A percentile compares a stretch with the other conserved stretches of the same genome.
phyloP scores from a whole-genome alignment of 805 yeast genomes.

The Torulaspora franciscae region DNA sequence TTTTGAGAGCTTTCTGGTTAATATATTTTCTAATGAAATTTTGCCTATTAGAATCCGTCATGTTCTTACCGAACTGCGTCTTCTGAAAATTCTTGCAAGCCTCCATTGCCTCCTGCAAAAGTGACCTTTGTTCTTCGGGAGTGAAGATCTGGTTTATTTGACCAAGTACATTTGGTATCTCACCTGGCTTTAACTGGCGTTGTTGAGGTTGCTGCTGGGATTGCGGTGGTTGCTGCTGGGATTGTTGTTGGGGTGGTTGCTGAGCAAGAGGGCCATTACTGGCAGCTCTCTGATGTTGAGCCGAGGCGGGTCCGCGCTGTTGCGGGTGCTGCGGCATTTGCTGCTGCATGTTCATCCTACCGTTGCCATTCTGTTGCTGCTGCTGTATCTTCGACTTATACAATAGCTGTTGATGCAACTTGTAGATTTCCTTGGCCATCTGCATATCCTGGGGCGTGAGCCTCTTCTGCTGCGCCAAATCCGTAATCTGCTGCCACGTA shows the following conservation, averaged over 20 bases:
- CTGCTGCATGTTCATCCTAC: constrained; percentile 29
- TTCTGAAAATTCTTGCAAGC: constrained; percentile 36
- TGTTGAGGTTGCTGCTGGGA: constrained; percentile 32
- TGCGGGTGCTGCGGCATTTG: constrained; percentile 26
- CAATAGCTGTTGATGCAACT: constrained; percentile 57
- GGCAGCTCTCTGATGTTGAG: constrained; percentile 26
- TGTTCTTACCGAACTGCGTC: constrained; percentile 28
- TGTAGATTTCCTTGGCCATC: constrained; percentile 60
- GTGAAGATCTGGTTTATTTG: constrained; percentile 36
- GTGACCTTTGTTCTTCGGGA: constrained; percentile 35
- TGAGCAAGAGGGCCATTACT: constrained; percentile 2
- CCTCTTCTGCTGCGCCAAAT: constrained; percentile 52
- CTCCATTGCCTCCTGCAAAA: constrained; percentile 36
- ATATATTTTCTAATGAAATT: constrained; percentile 35
- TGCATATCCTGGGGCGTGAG: constrained; percentile 56
- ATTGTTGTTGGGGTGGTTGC: constrained; percentile 24
- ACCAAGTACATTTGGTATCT: constrained; percentile 32
- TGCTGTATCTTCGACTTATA: constrained; percentile 39
- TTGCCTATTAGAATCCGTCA: constrained; percentile 32
- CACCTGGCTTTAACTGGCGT: constrained; percentile 28
- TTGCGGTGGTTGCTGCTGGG: constrained; percentile 37
- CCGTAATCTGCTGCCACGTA: constrained; percentile 78
- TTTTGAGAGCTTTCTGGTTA: constrained; percentile 36
- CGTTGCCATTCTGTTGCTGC: constrained; percentile 40
- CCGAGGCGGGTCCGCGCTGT: constrained; percentile 13